A percentile compares a stretch with the other conserved stretches of the same genome.
These are phyloP conservation scores for Termitomyces sp. DNA, from an alignment of 768 basidiomycete genomes.

Conservation along the genomic window DNA sequence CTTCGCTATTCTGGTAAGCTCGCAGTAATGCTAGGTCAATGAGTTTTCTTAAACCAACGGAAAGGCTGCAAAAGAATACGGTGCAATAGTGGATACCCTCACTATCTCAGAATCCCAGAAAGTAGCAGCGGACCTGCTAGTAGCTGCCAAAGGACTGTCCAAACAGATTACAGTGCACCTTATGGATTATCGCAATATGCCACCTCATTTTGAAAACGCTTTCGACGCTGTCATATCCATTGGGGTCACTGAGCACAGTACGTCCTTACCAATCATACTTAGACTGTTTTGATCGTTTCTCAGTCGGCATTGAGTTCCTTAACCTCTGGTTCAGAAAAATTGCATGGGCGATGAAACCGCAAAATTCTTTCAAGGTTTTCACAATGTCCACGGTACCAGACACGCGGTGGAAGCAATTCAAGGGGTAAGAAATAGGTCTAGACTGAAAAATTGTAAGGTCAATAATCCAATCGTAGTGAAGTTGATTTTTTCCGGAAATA, in stretches of 20 bases:
- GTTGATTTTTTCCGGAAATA: conserved; percentile 10
- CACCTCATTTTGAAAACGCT: conserved; percentile 43
- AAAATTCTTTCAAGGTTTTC: conserved; percentile 9
- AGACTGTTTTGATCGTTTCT: neutral
- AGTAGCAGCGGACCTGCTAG: conserved; percentile 51
- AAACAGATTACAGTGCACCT: conserved; percentile 54
- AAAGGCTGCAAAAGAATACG: conserved; percentile 27
- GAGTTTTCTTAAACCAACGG: neutral
- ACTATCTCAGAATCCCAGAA: conserved; percentile 64
- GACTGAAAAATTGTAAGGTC: neutral
- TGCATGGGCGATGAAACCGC: conserved; percentile 8
- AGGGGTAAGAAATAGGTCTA: neutral
- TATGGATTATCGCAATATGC: conserved; percentile 60
- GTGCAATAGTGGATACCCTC: conserved; percentile 60
- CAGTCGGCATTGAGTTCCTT: conserved; percentile 5
- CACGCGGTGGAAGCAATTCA: conserved; percentile 8
- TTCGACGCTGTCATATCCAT: conserved; percentile 47
- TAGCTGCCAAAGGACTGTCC: conserved; percentile 41
- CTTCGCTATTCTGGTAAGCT: conserved; percentile 4
- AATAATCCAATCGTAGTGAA: neutral
- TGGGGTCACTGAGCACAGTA: conserved; percentile 40
- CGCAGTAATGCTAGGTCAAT: neutral
- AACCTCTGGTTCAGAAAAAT: conserved; percentile 6
- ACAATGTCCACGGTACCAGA: conserved; percentile 10
- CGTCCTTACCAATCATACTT: neutral